Evolutionary conservation across 768 basidiomycete genomes (phyloP), one percentile per base, ranked within the genome.

Genomic region (Scleroderma bovista): DNA sequence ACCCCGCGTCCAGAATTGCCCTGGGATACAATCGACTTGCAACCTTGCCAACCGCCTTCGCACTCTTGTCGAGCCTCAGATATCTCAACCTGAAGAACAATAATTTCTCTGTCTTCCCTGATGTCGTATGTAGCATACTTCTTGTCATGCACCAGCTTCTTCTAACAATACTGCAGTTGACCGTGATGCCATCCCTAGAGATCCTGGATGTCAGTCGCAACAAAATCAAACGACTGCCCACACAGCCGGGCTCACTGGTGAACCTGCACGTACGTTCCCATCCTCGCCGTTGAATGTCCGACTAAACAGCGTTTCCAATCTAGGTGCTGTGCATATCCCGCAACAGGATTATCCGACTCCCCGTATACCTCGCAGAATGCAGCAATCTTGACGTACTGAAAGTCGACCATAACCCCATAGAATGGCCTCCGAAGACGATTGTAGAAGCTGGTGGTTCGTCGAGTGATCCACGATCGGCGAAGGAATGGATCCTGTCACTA

Each of bases 141-240:
- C 39, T 13, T 38, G 15, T 43, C 6, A 45, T 54, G 36, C 50
- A 48, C 36, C 48, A 15, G 20, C 24, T 12, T 11, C 22, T 3
- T 39, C 56, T 61, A 29, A 68, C 47, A 19, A 17, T 29, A 19
- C 31, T 39, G 12, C 57, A 95, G 93, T 75, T 96, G 39, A 91
- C 88, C 40, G 71, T 81, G 16, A 83, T 98, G 72, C 81, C 86
- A 3, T 85, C 86, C 6, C 75, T 99, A 48, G 95, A 99, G 69
- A 95, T 93, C 51, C 72, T 99, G 55, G 96, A 99, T 66, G 78
- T 99, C 38, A 93, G 91, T 56, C 83, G 89, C 56, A 99, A 99
- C 71, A 90, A 85, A 69, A 80, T 99, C 57, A 84, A 79, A 63
- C 72, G 75, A 44, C 72, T 98, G 19, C 96, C 96, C 11, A 69